Conservation (phyloP, 1,284 basidiomycete species). For the Melanopsichium pennsylvanicum region DNA sequence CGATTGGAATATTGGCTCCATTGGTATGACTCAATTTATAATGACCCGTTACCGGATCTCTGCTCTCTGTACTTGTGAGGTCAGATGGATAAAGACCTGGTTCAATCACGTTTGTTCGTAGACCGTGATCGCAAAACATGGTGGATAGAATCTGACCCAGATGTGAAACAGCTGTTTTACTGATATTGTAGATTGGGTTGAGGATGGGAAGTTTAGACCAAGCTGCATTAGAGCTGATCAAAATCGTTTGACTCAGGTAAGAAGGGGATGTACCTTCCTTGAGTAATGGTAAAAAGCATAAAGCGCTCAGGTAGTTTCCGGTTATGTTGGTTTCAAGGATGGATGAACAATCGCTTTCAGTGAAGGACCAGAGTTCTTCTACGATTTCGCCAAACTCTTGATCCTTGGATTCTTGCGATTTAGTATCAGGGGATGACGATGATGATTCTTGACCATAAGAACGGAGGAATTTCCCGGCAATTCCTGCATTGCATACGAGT, state of each 20-base stretch:
- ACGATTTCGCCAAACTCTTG: slow-evolving; percentile 23
- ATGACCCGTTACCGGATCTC: slow-evolving; percentile 22
- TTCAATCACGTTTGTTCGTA: slow-evolving; percentile 40
- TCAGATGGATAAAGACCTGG: slow-evolving; percentile 43
- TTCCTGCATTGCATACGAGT: slow-evolving; percentile 41
- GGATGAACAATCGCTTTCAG: slow-evolving; percentile 16
- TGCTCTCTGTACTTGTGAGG: slow-evolving; percentile 23
- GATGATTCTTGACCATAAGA: slow-evolving; percentile 16
- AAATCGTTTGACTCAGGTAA: slow-evolving; percentile 35
- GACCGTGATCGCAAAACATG: slow-evolving; percentile 26
- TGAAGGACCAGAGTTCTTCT: slow-evolving; percentile 38
- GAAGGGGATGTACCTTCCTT: slow-evolving; percentile 1
- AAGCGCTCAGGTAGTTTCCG: slow-evolving; percentile 39
- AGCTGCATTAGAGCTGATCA: slow-evolving; percentile 44
- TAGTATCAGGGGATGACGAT: background rate
- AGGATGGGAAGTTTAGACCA: slow-evolving; percentile 46
- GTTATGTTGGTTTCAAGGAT: slow-evolving; percentile 42
- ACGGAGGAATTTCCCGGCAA: slow-evolving; percentile 27
- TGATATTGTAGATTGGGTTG: slow-evolving; percentile 51
- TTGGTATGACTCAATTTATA: slow-evolving; percentile 34
- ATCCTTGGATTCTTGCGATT: slow-evolving; percentile 2
- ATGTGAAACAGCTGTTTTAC: slow-evolving; percentile 42
- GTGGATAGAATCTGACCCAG: slow-evolving; percentile 36
- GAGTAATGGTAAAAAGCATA: slow-evolving; percentile 37
- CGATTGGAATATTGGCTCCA: slow-evolving; percentile 45